Base-by-base conservation (phyloP, 1,284 basidiomycete species). In the Tylopilus sp. region DNA sequence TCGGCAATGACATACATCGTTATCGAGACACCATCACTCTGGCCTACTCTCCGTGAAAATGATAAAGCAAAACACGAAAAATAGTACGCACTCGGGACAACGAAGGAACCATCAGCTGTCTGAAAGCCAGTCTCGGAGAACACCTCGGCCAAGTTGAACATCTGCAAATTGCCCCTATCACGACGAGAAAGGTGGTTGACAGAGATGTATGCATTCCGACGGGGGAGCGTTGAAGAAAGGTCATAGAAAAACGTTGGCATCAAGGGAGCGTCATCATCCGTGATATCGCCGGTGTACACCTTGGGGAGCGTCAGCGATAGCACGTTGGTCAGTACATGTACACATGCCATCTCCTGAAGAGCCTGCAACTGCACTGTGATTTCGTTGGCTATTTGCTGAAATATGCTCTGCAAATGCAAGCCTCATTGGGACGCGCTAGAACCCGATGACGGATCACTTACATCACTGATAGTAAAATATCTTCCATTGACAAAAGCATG, bases 401-500 rank as follows among this genome's bases (percentile, higher is more conserved):
- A 64, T 60, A 91, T 86, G 34, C 78, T 78, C 86, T 94, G 59
- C 19, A 51, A 28, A 49, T 16, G 7, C 48, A 7, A 45, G 36
- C 26, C 41, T 44, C 25, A 51, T 39, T 21, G 6, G 40, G 18
- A 44, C 18, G 2, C 12, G 12, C 25, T 28, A 28, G 23, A 25
- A 12, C 23, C 16, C 12, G 34, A 29, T 36, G 23, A 18, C 40
- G 29, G 10, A 42, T 7, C 23, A 71, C 85, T 60, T 55, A 93
- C 92, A 50, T 89, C 86, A 54, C 81, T 77, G 51, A 91, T 69
- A 6, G 78, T 69, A 28, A 85, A 76, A 61, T 89, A 79, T 59
- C 87, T 92, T 13, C 96, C 96, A 60, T 98, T 98, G 59, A 97
- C 74, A 65, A 97, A 96, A 21, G 74, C 78, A 63, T 89, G 83